phyloP scores from a whole-genome alignment of 371 early-diverging fungal species.

The Saksenaea oblongispora region DNA sequence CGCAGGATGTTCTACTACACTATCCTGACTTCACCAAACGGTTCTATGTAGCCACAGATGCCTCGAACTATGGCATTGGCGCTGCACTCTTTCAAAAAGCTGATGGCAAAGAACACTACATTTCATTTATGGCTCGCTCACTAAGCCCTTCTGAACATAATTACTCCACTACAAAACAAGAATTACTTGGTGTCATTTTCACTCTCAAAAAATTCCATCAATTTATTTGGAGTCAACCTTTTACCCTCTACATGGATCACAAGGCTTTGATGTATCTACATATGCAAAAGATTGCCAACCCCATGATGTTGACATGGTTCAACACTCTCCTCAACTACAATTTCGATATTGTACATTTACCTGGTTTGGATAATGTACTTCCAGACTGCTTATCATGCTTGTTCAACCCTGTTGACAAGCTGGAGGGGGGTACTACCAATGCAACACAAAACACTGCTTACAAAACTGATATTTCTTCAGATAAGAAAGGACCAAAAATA shows the following conservation, averaged over 20 bases:
- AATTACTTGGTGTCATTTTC: conserved; percentile 14
- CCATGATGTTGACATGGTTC: conserved; percentile 28
- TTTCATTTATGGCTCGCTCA: conserved; percentile 17
- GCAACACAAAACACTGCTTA: too few species aligned
- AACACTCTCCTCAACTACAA: neutral
- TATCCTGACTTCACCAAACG: conserved; percentile 26
- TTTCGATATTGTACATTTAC: neutral
- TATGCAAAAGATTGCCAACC: conserved; percentile 18
- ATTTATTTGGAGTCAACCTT: conserved; percentile 28
- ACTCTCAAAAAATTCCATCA: conserved; percentile 24
- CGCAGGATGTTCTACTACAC: neutral
- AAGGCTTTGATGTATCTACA: too few species aligned
- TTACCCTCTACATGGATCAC: too few species aligned
- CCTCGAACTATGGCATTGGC: conserved; percentile 39
- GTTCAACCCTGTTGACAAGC: too few species aligned
- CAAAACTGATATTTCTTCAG: too few species aligned
- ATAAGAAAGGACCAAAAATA: too few species aligned
- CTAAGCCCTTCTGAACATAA: conserved; percentile 11
- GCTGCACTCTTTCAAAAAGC: conserved; percentile 28
- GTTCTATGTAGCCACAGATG: conserved; percentile 42
- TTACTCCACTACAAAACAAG: conserved; percentile 18
- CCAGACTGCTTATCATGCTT: too few species aligned
- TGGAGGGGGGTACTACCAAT: too few species aligned
- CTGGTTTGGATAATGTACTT: neutral
- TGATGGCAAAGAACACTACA: conserved; percentile 10